Conservation (phyloP, 768 basidiomycete genomes). For the Xerocomus brunneocitrinus region DNA sequence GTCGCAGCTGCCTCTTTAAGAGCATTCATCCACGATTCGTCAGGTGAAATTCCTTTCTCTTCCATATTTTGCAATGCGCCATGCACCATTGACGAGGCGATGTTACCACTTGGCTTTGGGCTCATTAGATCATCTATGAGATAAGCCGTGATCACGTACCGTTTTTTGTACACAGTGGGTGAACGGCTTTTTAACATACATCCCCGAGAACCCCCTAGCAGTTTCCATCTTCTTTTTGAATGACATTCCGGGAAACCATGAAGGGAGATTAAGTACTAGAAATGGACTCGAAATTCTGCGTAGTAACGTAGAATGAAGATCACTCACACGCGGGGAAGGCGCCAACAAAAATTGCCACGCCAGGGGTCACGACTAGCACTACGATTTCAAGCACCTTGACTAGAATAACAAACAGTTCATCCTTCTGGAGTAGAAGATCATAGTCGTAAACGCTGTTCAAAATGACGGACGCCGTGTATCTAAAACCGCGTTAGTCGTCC, state of each 20-base stretch:
- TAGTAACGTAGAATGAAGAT: neutral
- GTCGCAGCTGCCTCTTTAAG: constrained; percentile 7
- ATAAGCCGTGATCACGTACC: neutral
- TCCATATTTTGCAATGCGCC: constrained; percentile 5
- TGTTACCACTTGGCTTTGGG: neutral
- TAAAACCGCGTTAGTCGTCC: neutral
- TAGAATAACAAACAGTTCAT: neutral
- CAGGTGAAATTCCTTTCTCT: neutral
- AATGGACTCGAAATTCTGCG: neutral
- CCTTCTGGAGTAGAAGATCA: constrained; percentile 8
- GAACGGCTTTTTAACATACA: constrained; percentile 6
- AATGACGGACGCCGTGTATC: constrained; percentile 13
- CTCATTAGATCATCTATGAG: neutral
- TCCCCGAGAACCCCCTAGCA: neutral
- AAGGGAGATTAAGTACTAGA: constrained; percentile 3
- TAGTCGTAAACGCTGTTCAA: constrained; percentile 17
- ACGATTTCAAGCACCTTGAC: neutral
- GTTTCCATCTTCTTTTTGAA: constrained; percentile 4
- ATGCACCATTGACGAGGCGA: constrained; percentile 2
- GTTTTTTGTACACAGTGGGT: constrained; percentile 1
- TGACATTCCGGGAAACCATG: constrained; percentile 15
- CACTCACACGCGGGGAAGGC: constrained; percentile 9
- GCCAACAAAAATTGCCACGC: neutral
- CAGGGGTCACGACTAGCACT: neutral
- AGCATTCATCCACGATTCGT: constrained; percentile 1